Base-by-base conservation (phyloP, 179 eudicot species). In the Spergularia azorica region DNA sequence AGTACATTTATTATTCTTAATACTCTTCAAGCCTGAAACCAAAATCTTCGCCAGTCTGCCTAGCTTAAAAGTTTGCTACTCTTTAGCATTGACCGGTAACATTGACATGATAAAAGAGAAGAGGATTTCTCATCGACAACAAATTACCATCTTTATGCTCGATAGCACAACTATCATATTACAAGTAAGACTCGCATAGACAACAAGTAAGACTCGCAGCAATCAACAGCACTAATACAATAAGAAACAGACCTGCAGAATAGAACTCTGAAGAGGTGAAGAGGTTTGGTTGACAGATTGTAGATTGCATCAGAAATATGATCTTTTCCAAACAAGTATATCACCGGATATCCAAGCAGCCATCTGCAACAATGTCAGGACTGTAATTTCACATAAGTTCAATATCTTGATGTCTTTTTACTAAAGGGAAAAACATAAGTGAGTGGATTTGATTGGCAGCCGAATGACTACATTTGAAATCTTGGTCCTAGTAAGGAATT, bases 311-410 rank as follows among this genome's bases (percentile, higher is more conserved):
- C 90, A 57, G 86, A 74, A 68, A 91, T 90, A 75, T 89, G 92
- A 17, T 90, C 97, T 86, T 84, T 90, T 63, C 90, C 83, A 70
- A 95, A 91, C 73, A 93, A 85, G 83, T 95, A 95, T 15, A 91
- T 89, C 21, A 93, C 92, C 32, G 99, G 98, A 79, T 95, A 95
- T 60, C 93, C 96, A 79, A 95, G 99, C 79, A 95, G 97, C 99
- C 97, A 95, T 71, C 99, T 95, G 86, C 21, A 76, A 21, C 73
- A 72, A 86, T 72, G 59, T n/a, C 5, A 72, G 17, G 68, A 76
- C 32, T 65, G 63, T 54, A 32, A 43, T 79, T 76, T 76, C 50
- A 46, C 73, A 61, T 14, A 76, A 32, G 15, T 39, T 66, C 0
- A n/a, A n/a, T n/a, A n/a, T n/a, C n/a, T n/a, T n/a, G n/a, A 41